Conservation (phyloP, 306 rosid genomes). For the Medicago truncatula region MtrunA17r5.0-ANR NC_053044.1:53982501-53983000, state of each 20-base stretch:
- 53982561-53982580: neutral
- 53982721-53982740: neutral
- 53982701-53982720: conserved; percentile 1
- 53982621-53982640: neutral
- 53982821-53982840: neutral
- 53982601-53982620: neutral
- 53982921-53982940: conserved; percentile 42
- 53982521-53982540: neutral
- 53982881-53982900: conserved; percentile 1
- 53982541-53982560: neutral
- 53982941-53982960: conserved; percentile 45
- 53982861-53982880: conserved; percentile 16
- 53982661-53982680: neutral
- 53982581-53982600: neutral
- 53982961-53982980: conserved; percentile 53
- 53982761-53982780: neutral
- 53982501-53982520: conserved; percentile 2
- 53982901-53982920: conserved; percentile 47
- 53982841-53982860: neutral
- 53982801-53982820: neutral
- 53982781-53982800: neutral
- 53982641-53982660: neutral
- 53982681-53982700: neutral
- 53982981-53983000: conserved; percentile 68
- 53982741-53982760: neutral